Percentiles rank a stretch among this genome's conserved stretches.
phyloP scores from a whole-genome alignment of 176 grass and related monocot genomes.

The maize (Zea mays) region Zm-B73-REFERENCE-NAM-5.0 NC_050098.1:226919501-226920000 shows the following conservation, averaged over 20 bases:
- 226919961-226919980: no score
- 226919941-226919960: no score
- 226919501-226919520: not conserved
- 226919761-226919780: no score
- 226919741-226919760: not conserved
- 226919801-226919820: no score
- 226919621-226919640: not conserved
- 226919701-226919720: not conserved
- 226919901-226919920: no score
- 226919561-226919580: conserved; percentile 30
- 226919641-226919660: not conserved
- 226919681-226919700: not conserved
- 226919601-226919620: conserved; percentile 34
- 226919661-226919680: conserved; percentile 25
- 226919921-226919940: no score
- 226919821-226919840: no score
- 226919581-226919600: conserved; percentile 27
- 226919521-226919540: not conserved
- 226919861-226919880: no score
- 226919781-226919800: no score
- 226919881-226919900: no score
- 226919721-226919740: not conserved
- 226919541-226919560: not conserved
- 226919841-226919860: no score
- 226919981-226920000: no score